Evolutionary conservation across 2,329 filamentous ascomycete genomes (phyloP), one percentile per base, ranked within the genome.

Genomic region (Sphaerulina populicola): DNA sequence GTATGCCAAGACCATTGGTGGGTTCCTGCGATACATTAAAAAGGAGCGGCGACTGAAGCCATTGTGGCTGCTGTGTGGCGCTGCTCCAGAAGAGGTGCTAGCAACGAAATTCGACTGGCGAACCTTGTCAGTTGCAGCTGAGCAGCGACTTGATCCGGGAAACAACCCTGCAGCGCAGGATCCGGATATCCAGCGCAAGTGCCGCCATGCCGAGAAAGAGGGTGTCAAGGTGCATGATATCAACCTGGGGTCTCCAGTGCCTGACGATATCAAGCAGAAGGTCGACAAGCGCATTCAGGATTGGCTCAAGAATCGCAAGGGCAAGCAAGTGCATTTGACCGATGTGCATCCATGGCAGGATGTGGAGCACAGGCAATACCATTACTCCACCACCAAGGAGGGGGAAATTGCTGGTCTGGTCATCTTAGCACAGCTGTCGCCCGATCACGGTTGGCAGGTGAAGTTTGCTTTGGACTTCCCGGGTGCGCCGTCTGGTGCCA

Each of bases 381-480:
- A 90, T 65, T 86, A 88, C 62, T 85, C 88, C 8, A 77, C 83
- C 58, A 86, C 86, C 58, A 77, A 79, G 63, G 78, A 86, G 12
- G 86, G 86, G 56, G 80, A 77, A 53, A 80, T 96, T 51, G 77
- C 77, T 38, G 84, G 85, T 31, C 78, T 96, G 52, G 84, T 91
- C n/a, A 83, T 91, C 7, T 75, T 96, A 62, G 86, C 86, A 47
- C 86, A 88, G 68, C 80, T 96, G 27, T 80, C 85, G 3, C 87
- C 88, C 1, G 75, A 80, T 33, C 81, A 94, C 66, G 90, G 90
- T 49, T 94, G 88, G 81, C 90, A 96, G 73, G 84, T 95, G 66
- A 96, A 96, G 74, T 95, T 93, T 75, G 86, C 86, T n/a, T 81
- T 96, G 49, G 88, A 96, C 69, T 95, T 96, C 76, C 90, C 89